Percentiles rank a stretch among this genome's conserved stretches.
These are phyloP conservation scores for Xanthoconium separans DNA, from an alignment of 1,284 basidiomycete species.

Conservation along the genomic window DNA sequence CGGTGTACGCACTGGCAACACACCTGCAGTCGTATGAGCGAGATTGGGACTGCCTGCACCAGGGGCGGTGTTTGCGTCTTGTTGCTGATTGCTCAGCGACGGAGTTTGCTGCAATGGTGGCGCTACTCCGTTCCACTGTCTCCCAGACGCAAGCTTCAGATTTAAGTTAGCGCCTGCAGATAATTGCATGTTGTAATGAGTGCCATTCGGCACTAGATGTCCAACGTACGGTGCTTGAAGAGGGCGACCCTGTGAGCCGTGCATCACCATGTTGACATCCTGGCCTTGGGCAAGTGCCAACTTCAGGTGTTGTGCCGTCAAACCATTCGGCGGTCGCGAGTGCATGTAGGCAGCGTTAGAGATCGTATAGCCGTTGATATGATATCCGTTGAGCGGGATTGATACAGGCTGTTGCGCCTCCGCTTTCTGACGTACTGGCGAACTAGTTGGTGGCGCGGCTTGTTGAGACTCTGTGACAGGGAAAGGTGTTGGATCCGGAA, in stretches of 20 bases:
- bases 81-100: constrained; percentile 23
- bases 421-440: constrained; percentile 44
- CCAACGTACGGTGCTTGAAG: constrained; percentile 34
- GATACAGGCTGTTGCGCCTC: constrained; percentile 38
- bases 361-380: constrained; percentile 42
- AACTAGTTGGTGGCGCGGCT: constrained; percentile 8
- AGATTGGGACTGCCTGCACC: constrained; percentile 38
- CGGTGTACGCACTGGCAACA: constrained; percentile 45
- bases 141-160: constrained; percentile 41
- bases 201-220: constrained; percentile 35
- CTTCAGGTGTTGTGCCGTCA: constrained; percentile 54
- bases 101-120: constrained; percentile 34
- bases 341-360: constrained; percentile 36
- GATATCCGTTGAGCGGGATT: constrained; percentile 44
- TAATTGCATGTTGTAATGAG: constrained; percentile 39
- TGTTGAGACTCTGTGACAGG: constrained; percentile 25
- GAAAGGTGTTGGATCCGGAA: constrained; percentile 13
- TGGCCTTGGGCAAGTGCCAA: constrained; percentile 44
- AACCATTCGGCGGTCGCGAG: constrained; percentile 32
- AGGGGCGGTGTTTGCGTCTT: constrained; percentile 29
- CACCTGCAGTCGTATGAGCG: constrained; percentile 32
- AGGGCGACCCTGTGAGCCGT: constrained; percentile 34
- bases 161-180: constrained; percentile 33
- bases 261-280: constrained; percentile 38
- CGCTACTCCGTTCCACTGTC: constrained; percentile 40